Evolutionary conservation across 1,139 yeast species (phyloP).

Genomic region (Pneumocystis oryctolagi): DNA sequence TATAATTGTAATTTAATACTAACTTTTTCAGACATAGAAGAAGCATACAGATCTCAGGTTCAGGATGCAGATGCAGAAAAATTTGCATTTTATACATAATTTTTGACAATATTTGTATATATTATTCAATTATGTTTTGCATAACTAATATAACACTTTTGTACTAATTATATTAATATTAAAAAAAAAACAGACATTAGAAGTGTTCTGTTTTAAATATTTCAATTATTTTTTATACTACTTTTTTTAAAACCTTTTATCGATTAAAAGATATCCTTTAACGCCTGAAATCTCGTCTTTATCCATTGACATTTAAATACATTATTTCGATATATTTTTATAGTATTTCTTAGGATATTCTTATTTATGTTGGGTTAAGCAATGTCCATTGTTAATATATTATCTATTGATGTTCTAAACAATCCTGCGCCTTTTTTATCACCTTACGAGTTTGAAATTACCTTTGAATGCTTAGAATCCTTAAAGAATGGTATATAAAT

Average conservation of each 20-base stretch:
- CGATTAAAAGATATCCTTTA: too few species aligned
- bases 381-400: constrained; percentile 91
- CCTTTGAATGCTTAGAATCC: constrained; percentile 91
- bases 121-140: background rate
- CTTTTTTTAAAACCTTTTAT: too few species aligned
- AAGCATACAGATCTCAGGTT: constrained; percentile 92
- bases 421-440: constrained; percentile 92
- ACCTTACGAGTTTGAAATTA: constrained; percentile 90
- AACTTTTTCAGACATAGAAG: constrained; percentile 78
- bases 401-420: constrained; percentile 82
- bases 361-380: background rate
- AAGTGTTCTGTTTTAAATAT: background rate
- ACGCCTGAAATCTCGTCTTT: too few species aligned
- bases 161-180: background rate
- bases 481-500: constrained; percentile 23
- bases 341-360: background rate
- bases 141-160: background rate
- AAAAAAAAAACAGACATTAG: background rate
- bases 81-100: constrained; percentile 85
- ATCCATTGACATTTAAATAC: background rate
- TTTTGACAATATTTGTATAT: background rate
- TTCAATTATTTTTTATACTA: background rate
- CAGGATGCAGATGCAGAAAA: constrained; percentile 95
- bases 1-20: background rate
- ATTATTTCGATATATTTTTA: background rate